Evolutionary conservation across 805 yeast genomes (phyloP).

Genomic region (Saccharomycopsis lassenensis): DNA sequence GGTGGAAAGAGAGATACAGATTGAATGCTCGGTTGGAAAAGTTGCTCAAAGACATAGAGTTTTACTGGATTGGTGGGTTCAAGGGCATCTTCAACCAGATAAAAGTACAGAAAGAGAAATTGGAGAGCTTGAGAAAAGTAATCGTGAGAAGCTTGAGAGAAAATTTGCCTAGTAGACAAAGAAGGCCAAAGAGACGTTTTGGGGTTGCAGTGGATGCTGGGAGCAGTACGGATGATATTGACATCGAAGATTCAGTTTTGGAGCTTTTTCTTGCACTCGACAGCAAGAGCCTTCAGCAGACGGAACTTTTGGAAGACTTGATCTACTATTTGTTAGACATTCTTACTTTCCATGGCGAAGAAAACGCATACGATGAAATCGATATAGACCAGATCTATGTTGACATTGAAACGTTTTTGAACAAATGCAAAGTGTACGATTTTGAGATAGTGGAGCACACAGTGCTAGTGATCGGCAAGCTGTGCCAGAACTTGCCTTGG

Average conservation of each 20-base stretch:
- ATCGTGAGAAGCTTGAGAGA: constrained; percentile 32
- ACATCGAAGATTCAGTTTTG: constrained; percentile 35
- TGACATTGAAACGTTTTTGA: constrained; percentile 39
- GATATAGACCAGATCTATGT: constrained; percentile 45
- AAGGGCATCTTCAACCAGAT: constrained; percentile 43
- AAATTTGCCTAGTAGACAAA: constrained; percentile 38
- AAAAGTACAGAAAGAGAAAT: constrained; percentile 17
- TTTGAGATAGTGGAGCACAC: constrained; percentile 35
- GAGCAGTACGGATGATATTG: constrained; percentile 21
- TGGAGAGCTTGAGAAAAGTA: constrained; percentile 25
- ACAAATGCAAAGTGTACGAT: constrained; percentile 21
- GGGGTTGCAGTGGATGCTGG: constrained; percentile 8
- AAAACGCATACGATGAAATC: constrained; percentile 53
- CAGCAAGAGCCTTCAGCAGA: constrained; percentile 23
- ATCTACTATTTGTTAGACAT: constrained; percentile 52
- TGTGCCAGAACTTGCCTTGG: constrained; percentile 78
- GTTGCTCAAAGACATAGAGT: constrained; percentile 49
- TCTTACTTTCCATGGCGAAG: constrained; percentile 51
- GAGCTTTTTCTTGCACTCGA: constrained; percentile 39
- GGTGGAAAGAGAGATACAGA: constrained; percentile 68
- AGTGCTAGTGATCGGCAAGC: constrained; percentile 57
- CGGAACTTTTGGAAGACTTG: constrained; percentile 48
- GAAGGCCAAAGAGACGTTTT: constrained; percentile 19
- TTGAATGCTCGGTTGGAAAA: constrained; percentile 46
- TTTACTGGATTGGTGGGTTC: constrained; percentile 71